Conservation (phyloP, 2,329 filamentous ascomycete genomes). For the Fusarium brachygibbosum region DNA sequence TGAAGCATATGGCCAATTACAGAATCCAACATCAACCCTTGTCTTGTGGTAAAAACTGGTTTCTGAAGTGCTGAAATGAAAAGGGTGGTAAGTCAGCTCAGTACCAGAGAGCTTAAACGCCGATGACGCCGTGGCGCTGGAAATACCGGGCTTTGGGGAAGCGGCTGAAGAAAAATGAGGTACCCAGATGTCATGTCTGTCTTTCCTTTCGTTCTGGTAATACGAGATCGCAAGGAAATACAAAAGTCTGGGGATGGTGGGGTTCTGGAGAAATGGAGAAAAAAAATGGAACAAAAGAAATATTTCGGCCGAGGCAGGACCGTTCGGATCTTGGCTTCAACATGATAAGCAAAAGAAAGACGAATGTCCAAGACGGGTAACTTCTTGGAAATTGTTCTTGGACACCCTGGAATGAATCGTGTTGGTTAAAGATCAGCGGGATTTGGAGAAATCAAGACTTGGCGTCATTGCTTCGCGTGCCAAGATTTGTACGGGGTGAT, state of each 20-base stretch:
- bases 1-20: not conserved
- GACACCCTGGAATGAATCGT: not conserved
- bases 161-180: conserved; percentile 13
- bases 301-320: conserved; percentile 42
- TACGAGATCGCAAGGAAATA: not conserved
- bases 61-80: not conserved
- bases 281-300: not conserved
- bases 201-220: not conserved
- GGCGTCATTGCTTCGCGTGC: conserved; percentile 28
- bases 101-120: not conserved
- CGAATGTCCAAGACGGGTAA: not conserved
- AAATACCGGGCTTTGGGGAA: conserved; percentile 10
- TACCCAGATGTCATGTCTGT: not conserved
- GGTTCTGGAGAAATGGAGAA: not conserved
- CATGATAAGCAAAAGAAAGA: not conserved
- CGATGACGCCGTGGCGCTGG: conserved; percentile 33
- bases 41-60: conserved; percentile 11
- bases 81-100: not conserved
- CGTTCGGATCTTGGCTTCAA: conserved; percentile 22
- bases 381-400: not conserved
- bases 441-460: not conserved
- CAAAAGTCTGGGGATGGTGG: conserved; percentile 20
- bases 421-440: conserved; percentile 4
- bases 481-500: conserved; percentile 24
- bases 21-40: not conserved